Evolutionary conservation across 2,329 filamentous ascomycete genomes (phyloP), one percentile per base, ranked within the genome.

Genomic region (Chaetomium olivaceum): DNA sequence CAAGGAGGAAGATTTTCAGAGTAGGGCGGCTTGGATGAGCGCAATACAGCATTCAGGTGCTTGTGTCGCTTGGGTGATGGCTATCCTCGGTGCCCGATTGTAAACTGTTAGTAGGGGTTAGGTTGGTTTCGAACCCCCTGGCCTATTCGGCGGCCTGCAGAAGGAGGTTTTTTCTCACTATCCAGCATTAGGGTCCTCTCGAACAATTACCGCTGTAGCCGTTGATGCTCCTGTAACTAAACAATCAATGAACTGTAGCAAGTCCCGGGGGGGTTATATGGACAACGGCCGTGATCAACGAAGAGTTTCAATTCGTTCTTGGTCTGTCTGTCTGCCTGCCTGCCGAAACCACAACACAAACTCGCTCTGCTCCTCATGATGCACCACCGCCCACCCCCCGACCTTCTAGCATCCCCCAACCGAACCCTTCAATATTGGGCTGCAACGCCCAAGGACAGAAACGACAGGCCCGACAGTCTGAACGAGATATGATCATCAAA

Each of bases 251-350:
- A 27, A 27, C 23, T 21, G 43, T 19, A 9, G 9, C 8, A 11
- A 9, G 46, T 12, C 46, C n/a, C 11, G n/a, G 7, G 12, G 46
- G n/a, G 21, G 46, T 19, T 21, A 11, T 23, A 19, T n/a, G n/a
- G 8, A 2, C 8, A 48, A 48, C n/a, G 46, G 46, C 46, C n/a
- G n/a, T 51, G 48, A 27, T 27, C 48, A 51, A 25, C 46, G 29
- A 51, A n/a, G 39, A 33, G n/a, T 9, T 21, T 23, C 54, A 19
- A 54, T 54, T 61, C 59, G 23, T 61, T 29, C 27, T 61, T 48
- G 19, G 33, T 54, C 59, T 61, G 48, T 21, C 29, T 59, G n/a
- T n/a, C n/a, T n/a, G 39, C 21, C 39, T 36, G 58, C 27, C 25
- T 54, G 51, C 23, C 27, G 23, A 19, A 48, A 23, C 46, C 39